phyloP scores from a whole-genome alignment of 192 early-diverging fungal genomes.

The Podila epicladia region DNA sequence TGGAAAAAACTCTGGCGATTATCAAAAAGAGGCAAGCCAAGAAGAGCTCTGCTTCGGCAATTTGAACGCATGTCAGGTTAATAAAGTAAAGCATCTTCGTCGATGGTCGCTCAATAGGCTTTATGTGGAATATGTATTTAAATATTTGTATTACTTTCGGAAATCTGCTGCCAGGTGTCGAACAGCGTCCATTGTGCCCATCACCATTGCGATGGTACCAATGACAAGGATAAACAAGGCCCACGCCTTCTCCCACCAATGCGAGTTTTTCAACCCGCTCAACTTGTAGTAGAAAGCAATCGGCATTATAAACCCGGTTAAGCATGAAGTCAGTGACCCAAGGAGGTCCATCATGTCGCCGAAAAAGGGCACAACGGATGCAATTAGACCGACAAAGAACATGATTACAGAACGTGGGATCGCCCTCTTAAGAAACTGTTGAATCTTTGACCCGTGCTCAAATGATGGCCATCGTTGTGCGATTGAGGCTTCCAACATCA shows the following conservation, averaged over 20 bases:
- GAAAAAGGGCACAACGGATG: slow-evolving; percentile 78
- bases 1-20: not conserved
- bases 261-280: slow-evolving; percentile 60
- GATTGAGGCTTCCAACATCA: slow-evolving; percentile 65
- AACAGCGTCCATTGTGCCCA: slow-evolving; percentile 63
- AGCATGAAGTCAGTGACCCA: slow-evolving; percentile 74
- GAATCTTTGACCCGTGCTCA: slow-evolving; percentile 37
- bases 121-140: too few relatives aligned
- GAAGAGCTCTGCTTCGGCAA: too few relatives aligned
- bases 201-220: slow-evolving; percentile 59
- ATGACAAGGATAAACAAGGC: slow-evolving; percentile 61
- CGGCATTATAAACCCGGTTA: slow-evolving; percentile 77
- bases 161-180: slow-evolving; percentile 59
- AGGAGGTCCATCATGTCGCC: slow-evolving; percentile 80
- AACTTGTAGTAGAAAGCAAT: slow-evolving; percentile 76
- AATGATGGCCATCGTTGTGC: slow-evolving; percentile 34
- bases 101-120: too few relatives aligned
- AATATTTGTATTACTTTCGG: not conserved
- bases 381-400: slow-evolving; percentile 61
- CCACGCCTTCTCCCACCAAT: slow-evolving; percentile 58
- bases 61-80: too few relatives aligned
- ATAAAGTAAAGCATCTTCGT: too few relatives aligned
- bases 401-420: slow-evolving; percentile 65
- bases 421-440: slow-evolving; percentile 62
- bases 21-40: not conserved